Percentiles rank a stretch among this genome's conserved stretches.
phyloP scores from a whole-genome alignment of 2,329 filamentous ascomycete species.

The Penicillium sp. region DNA sequence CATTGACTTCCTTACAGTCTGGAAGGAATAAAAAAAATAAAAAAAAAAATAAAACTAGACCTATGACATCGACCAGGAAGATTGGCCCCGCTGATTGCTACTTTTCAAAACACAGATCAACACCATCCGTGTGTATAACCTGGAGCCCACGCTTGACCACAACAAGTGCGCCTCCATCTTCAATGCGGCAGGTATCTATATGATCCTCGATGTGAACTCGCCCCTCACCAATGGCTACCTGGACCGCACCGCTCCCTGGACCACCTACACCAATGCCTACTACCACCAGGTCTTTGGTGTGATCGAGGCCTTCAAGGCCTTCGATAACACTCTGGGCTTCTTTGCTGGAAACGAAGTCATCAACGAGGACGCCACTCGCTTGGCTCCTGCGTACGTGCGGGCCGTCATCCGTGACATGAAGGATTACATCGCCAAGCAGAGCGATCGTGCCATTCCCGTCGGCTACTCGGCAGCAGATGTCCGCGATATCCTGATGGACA shows the following conservation, averaged over 20 bases:
- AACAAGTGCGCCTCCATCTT: slow-evolving; percentile 59
- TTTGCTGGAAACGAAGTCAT: slow-evolving; percentile 65
- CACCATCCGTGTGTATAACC: slow-evolving; percentile 60
- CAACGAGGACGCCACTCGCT: slow-evolving; percentile 52
- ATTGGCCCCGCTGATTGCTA: neutral
- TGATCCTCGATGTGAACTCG: slow-evolving; percentile 61
- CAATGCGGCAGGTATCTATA: slow-evolving; percentile 61
- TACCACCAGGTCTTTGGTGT: slow-evolving; percentile 55
- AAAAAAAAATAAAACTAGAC: neutral
- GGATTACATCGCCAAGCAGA: slow-evolving; percentile 58
- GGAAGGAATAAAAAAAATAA: too few relatives aligned
- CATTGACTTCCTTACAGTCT: too few relatives aligned
- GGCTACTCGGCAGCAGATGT: slow-evolving; percentile 65
- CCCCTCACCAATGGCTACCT: slow-evolving; percentile 52
- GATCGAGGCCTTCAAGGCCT: slow-evolving; percentile 61
- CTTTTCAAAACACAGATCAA: slow-evolving; percentile 43
- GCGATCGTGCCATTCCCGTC: slow-evolving; percentile 55
- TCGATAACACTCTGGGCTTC: slow-evolving; percentile 61
- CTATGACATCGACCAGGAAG: too few relatives aligned
- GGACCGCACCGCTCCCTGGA: slow-evolving; percentile 50
- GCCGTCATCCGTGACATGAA: slow-evolving; percentile 63
- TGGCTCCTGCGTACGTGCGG: slow-evolving; percentile 54
- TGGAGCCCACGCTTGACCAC: slow-evolving; percentile 55
- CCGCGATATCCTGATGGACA: slow-evolving; percentile 54
- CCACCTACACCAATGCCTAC: slow-evolving; percentile 52